These are phyloP conservation scores for Xylariaceae sp. DNA, from an alignment of 2,329 filamentous ascomycete species.

Conservation along the genomic window DNA sequence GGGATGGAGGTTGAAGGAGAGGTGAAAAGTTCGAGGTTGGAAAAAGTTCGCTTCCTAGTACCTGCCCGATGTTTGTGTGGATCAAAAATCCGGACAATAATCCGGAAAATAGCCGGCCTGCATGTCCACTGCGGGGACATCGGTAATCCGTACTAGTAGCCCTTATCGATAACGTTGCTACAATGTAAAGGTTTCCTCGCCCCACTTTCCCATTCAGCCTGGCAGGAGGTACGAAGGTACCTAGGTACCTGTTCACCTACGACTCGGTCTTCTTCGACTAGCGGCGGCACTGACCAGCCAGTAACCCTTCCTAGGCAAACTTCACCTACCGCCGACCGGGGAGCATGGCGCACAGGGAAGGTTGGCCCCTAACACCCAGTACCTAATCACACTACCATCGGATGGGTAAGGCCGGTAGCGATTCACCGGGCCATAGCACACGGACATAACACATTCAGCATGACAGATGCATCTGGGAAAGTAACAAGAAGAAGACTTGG, in stretches of 20 bases:
- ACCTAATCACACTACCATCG: not conserved
- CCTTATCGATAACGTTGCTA: constrained; percentile 23
- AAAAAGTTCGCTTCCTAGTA: constrained; percentile 24
- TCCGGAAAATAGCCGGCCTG: constrained; percentile 29
- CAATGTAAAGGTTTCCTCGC: not conserved
- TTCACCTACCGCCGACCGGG: too few relatives aligned
- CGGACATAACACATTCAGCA: too few relatives aligned
- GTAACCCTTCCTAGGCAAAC: too few relatives aligned
- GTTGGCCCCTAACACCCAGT: too few relatives aligned
- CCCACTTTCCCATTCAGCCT: not conserved
- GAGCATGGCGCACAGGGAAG: too few relatives aligned
- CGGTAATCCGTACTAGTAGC: constrained; percentile 9
- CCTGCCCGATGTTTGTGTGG: constrained; percentile 21
- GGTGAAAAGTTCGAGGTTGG: constrained; percentile 19
- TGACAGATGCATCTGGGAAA: too few relatives aligned
- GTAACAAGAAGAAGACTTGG: too few relatives aligned
- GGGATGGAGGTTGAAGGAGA: constrained; percentile 24
- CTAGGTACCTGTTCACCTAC: too few relatives aligned
- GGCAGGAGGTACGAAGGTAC: not conserved
- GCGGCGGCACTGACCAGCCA: not conserved
- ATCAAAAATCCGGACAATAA: constrained; percentile 2
- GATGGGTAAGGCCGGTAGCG: not conserved
- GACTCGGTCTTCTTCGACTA: not conserved
- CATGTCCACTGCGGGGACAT: not conserved
- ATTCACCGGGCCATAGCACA: too few relatives aligned